Percentiles rank a stretch among this genome's conserved stretches.
Evolutionary conservation across 2,329 filamentous ascomycete genomes (phyloP).

Genomic region (Epichloe brachyelytri): DNA sequence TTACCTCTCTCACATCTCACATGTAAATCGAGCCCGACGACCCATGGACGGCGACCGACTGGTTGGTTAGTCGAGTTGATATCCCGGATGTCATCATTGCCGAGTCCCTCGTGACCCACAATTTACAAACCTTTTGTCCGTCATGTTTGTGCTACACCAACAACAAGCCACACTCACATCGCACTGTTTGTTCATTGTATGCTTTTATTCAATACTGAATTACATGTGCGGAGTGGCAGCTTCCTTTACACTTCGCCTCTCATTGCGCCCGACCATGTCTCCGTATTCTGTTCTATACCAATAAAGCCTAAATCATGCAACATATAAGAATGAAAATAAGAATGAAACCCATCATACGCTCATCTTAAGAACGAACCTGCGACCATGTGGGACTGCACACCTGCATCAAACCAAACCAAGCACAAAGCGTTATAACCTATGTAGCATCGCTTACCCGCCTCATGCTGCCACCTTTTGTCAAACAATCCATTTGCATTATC

Average conservation of each 20-base stretch:
- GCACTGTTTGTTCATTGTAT: no score
- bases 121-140: no score
- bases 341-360: neutral
- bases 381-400: neutral
- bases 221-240: no score
- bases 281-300: neutral
- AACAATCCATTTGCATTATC: neutral
- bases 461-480: neutral
- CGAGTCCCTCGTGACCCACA: neutral
- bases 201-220: no score
- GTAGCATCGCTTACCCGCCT: neutral
- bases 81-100: neutral
- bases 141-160: no score
- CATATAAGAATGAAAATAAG: neutral
- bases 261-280: neutral
- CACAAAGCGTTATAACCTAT: neutral
- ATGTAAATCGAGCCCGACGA: no score
- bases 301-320: neutral
- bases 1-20: no score
- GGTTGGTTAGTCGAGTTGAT: no score
- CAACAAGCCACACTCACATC: no score
- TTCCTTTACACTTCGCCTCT: no score
- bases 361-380: neutral
- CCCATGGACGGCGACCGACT: no score
- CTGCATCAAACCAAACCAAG: neutral